Evolutionary conservation across 331 rosid species (phyloP), one percentile per base, ranked within the genome.

Genomic region (Rosa hybrid): DNA sequence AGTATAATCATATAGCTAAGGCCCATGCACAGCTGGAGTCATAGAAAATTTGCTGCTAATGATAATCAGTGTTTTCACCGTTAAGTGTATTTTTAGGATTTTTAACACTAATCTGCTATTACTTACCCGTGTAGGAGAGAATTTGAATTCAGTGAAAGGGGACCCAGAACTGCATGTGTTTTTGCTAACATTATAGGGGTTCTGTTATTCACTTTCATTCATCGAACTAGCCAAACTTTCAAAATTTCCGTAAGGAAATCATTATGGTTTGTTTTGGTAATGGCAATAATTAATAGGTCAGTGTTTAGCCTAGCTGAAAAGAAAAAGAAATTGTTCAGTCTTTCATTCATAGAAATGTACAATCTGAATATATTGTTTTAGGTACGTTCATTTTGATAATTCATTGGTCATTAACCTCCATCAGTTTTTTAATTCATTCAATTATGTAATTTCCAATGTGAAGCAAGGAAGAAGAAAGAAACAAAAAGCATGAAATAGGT

Each of bases 11-110:
- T 17, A 51, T 20, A 51, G 27, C 72, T 41, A 77, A 38, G 89
- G 85, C 86, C 89, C 86, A 75, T 71, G 25, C 72, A 83, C 90
- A 87, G 87, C 87, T 86, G 86, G 85, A 56, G 67, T 63, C 69
- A 63, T 34, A 12, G 60, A 41, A 17, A 4, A 39, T 46, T 60
- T 68, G 21, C 25, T 14, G 78, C 67, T 59, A 14, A 2, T 68
- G 46, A 67, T 75, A 11, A 67, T 67, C 34, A 67, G 39, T 49
- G 9, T 1, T 13, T 18, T 23, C 20, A 42, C 51, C n/a, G 57
- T 45, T 68, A 34, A 56, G 49, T 45, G 54, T 39, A 8, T 3
- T 34, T 34, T 34, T 34, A 34, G 39, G 39, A 45, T 8, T 8
- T 69, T 76, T 59, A 81, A 27, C 71, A 76, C 51, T 56, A 76